phyloP scores from a whole-genome alignment of 2,329 filamentous ascomycete genomes.

The Fusarium setosum region DNA sequence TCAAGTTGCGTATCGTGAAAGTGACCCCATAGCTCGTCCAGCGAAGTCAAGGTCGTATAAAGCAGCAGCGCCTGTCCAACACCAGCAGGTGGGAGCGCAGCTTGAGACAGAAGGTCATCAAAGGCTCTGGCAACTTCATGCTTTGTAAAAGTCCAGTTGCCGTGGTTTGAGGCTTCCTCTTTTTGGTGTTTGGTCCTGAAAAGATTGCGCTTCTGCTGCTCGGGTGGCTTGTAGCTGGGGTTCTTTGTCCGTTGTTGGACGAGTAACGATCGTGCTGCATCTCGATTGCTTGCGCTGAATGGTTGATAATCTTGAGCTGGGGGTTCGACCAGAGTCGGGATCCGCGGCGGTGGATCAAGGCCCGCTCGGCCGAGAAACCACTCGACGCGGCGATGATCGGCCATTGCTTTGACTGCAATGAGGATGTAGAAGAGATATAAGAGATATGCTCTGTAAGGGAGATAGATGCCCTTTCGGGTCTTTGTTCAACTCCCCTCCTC shows the following conservation, averaged over 20 bases:
- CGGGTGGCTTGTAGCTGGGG: background rate
- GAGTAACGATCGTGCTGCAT: constrained; percentile 3
- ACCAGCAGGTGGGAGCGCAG: constrained; percentile 4
- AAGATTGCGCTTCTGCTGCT: constrained; percentile 8
- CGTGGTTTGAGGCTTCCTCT: background rate
- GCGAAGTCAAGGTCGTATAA: background rate
- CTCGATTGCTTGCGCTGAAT: background rate
- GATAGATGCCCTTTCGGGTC: background rate
- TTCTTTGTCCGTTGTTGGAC: constrained; percentile 4
- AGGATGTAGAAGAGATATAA: background rate
- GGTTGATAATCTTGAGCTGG: constrained; percentile 11
- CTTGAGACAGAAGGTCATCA: background rate
- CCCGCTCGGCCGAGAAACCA: constrained; percentile 20
- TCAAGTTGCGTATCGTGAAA: constrained; percentile 11
- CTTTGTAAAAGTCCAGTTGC: constrained; percentile 22
- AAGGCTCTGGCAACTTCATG: constrained; percentile 20
- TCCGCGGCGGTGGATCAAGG: constrained; percentile 7
- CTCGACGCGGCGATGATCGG: background rate
- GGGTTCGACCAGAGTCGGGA: constrained; percentile 6
- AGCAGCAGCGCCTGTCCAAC: constrained; percentile 17
- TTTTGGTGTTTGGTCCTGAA: constrained; percentile 16
- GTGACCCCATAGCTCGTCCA: constrained; percentile 27
- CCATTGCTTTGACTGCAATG: constrained; percentile 7
- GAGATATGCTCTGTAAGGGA: background rate
- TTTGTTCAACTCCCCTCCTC: background rate